Conservation (phyloP, 768 basidiomycete species). For the Termitomyces titanicus region DNA sequence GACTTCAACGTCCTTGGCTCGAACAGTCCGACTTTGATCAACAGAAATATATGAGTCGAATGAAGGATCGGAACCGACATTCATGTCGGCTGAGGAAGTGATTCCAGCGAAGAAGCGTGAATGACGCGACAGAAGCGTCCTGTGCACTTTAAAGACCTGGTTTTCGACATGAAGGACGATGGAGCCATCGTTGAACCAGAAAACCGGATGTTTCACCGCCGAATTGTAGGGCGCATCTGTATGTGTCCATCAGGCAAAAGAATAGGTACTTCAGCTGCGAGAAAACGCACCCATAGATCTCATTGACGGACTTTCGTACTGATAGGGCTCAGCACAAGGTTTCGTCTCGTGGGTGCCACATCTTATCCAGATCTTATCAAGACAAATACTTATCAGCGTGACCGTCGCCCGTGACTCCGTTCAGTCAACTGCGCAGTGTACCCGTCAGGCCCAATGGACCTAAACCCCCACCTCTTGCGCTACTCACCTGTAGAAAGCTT, state of each 20-base stretch:
- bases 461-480: neutral
- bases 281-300: neutral
- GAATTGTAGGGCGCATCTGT: neutral
- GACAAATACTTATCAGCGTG: no score
- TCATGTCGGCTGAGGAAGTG: neutral
- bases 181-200: conserved; percentile 69
- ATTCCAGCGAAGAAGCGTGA: conserved; percentile 33
- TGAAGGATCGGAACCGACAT: neutral
- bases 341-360: no score
- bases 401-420: neutral
- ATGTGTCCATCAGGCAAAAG: neutral
- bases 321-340: no score
- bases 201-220: conserved; percentile 36
- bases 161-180: conserved; percentile 44
- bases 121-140: conserved; percentile 47
- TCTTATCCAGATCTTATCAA: neutral
- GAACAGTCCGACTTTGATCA: conserved; percentile 35
- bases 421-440: neutral
- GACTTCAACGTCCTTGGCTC: conserved; percentile 46
- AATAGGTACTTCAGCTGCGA: neutral
- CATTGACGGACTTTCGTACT: neutral
- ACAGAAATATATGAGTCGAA: conserved; percentile 20
- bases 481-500: neutral
- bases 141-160: conserved; percentile 55
- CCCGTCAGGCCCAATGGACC: neutral